Conservation (phyloP, 331 rosid genomes). For the Acacia concinna region DNA sequence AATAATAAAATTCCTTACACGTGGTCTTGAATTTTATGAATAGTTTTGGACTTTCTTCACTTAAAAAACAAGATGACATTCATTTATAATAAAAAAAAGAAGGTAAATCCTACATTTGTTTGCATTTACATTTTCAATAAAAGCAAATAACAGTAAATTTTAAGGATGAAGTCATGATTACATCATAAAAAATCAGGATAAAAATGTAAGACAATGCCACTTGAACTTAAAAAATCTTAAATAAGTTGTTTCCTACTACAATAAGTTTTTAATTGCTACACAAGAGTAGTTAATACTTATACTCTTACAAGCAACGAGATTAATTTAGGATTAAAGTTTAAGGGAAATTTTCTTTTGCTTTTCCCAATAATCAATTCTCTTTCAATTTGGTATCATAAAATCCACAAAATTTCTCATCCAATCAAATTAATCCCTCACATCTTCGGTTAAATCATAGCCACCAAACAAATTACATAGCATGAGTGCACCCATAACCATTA, state of each 20-base stretch:
- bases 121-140: not conserved
- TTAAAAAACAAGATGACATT: not conserved
- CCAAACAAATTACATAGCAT: not conserved
- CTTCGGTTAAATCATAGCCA: not conserved
- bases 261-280: too few species aligned
- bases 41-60: not conserved
- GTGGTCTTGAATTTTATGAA: not conserved
- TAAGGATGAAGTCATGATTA: not conserved
- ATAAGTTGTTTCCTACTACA: too few species aligned
- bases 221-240: too few species aligned
- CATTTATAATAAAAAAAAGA: not conserved
- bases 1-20: not conserved
- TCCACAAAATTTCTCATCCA: not conserved
- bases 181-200: not conserved
- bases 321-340: too few species aligned
- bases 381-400: not conserved
- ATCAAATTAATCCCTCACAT: not conserved
- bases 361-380: not conserved
- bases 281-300: too few species aligned
- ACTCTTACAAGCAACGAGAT: too few species aligned
- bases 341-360: too few species aligned
- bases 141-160: not conserved
- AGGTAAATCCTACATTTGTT: not conserved
- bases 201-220: too few species aligned
- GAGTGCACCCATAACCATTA: not conserved